Evolutionary conservation across 2,329 filamentous ascomycete species (phyloP).

Genomic region (Podosphaera fusca): DNA sequence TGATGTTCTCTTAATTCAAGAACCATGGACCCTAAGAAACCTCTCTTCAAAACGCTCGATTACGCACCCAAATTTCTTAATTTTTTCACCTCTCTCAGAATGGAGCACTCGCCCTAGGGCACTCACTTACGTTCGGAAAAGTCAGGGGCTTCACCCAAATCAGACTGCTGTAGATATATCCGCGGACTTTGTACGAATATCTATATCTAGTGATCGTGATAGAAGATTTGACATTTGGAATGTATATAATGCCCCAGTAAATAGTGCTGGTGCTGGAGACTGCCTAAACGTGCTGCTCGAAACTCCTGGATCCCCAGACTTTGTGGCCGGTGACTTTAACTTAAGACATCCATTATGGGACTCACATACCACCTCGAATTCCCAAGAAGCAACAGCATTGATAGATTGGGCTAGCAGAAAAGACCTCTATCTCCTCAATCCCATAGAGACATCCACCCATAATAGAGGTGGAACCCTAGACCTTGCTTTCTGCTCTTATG

Average conservation of each 20-base stretch:
- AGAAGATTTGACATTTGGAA: too few relatives aligned
- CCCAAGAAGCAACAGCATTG: background rate
- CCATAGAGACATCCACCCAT: background rate
- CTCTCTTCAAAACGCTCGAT: too few relatives aligned
- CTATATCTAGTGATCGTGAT: too few relatives aligned
- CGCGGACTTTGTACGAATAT: background rate
- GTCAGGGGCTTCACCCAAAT: background rate
- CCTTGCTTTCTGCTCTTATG: background rate
- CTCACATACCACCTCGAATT: background rate
- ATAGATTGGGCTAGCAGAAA: background rate
- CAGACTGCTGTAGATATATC: background rate
- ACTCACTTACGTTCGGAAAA: background rate
- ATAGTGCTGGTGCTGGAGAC: too few relatives aligned
- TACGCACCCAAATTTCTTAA: background rate
- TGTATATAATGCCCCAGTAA: too few relatives aligned
- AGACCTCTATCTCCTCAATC: conserved; percentile 1
- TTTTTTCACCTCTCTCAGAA: background rate
- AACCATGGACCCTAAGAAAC: too few relatives aligned
- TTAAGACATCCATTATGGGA: background rate
- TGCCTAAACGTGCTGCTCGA: too few relatives aligned
- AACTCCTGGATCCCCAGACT: too few relatives aligned
- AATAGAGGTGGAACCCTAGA: background rate
- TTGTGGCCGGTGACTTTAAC: background rate
- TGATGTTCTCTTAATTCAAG: too few relatives aligned
- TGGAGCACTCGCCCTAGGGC: background rate